Conservation (phyloP, 176 grass and related monocot genomes). For the Aechmea fasciata region DNA sequence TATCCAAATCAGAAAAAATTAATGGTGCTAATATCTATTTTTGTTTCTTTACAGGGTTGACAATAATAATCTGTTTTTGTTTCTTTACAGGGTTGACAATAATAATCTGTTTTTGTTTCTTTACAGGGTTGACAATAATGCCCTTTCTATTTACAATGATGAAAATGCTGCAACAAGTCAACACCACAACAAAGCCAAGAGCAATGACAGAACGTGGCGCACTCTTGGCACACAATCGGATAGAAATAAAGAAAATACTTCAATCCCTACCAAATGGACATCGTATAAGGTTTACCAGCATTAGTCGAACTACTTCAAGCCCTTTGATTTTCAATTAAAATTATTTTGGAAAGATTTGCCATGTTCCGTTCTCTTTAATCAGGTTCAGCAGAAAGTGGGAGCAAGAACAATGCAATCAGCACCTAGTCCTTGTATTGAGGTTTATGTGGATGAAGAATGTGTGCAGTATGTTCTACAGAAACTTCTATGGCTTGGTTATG, state of each 20-base stretch:
- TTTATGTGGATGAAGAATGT: slow-evolving; percentile 70
- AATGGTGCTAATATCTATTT: slow-evolving; percentile 2
- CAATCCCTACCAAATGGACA: slow-evolving; percentile 66
- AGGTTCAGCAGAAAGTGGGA: slow-evolving; percentile 58
- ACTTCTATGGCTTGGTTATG: slow-evolving; percentile 8
- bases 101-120: slow-evolving; percentile 15
- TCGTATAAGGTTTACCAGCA: slow-evolving; percentile 49
- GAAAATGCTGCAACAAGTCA: slow-evolving; percentile 41
- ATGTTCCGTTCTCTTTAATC: slow-evolving; percentile 10
- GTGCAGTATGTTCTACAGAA: slow-evolving; percentile 40
- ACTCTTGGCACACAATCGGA: slow-evolving; percentile 63
- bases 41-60: slow-evolving; percentile 35
- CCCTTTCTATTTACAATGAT: slow-evolving; percentile 64
- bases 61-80: slow-evolving; percentile 18
- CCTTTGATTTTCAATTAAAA: no score
- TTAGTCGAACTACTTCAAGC: not conserved
- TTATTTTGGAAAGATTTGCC: not conserved
- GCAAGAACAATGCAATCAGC: slow-evolving; percentile 26
- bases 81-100: slow-evolving; percentile 37
- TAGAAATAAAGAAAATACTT: slow-evolving; percentile 84
- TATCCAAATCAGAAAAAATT: slow-evolving; percentile 4
- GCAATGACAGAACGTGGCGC: slow-evolving; percentile 39
- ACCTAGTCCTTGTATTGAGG: slow-evolving; percentile 39
- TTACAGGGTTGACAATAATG: slow-evolving; percentile 39
- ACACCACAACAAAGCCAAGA: slow-evolving; percentile 23